A percentile compares a stretch with the other conserved stretches of the same genome.
These are phyloP conservation scores for Chalciporus sphaerocephalus DNA, from an alignment of 768 basidiomycete species.

Conservation along the genomic window DNA sequence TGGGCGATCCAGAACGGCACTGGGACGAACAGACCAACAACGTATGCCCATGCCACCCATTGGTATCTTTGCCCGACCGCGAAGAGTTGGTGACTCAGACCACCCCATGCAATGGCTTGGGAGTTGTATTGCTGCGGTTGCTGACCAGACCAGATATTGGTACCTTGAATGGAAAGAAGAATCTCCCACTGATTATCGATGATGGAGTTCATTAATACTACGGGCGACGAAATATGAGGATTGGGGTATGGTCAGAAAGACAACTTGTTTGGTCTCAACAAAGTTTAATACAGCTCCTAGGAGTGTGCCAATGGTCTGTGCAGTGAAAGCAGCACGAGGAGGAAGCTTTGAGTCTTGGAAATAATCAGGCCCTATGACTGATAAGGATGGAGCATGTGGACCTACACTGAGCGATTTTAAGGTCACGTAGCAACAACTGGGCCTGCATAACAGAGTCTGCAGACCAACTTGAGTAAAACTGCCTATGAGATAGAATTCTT, in stretches of 20 bases:
- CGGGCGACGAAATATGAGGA: conserved; percentile 10
- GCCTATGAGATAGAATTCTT: too few species aligned
- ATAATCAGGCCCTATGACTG: conserved; percentile 35
- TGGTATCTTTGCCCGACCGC: conserved; percentile 29
- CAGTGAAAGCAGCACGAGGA: conserved; percentile 59
- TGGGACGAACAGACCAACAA: conserved; percentile 33
- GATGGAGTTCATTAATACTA: conserved; percentile 49
- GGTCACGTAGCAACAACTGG: conserved; percentile 50
- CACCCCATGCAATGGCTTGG: conserved; percentile 33
- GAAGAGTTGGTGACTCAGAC: conserved; percentile 33
- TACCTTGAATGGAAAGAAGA: conserved; percentile 49
- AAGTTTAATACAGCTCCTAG: conserved; percentile 35
- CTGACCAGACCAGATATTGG: conserved; percentile 24
- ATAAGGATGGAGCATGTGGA: conserved; percentile 11
- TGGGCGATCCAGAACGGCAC: conserved; percentile 41
- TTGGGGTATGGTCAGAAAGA: conserved; percentile 41
- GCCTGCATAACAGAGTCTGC: conserved; percentile 50
- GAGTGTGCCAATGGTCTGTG: conserved; percentile 43
- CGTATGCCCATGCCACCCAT: conserved; percentile 41
- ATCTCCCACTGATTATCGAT: conserved; percentile 49
- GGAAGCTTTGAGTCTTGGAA: conserved; percentile 52
- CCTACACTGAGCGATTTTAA: conserved; percentile 41
- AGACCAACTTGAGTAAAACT: neutral
- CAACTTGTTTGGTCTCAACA: conserved; percentile 44
- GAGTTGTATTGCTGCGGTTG: conserved; percentile 10